A percentile compares a stretch with the other conserved stretches of the same genome.
These are phyloP conservation scores for Nymphaea colorata DNA, from an alignment of 164 flowering plant species.

Conservation along the genomic window DNA sequence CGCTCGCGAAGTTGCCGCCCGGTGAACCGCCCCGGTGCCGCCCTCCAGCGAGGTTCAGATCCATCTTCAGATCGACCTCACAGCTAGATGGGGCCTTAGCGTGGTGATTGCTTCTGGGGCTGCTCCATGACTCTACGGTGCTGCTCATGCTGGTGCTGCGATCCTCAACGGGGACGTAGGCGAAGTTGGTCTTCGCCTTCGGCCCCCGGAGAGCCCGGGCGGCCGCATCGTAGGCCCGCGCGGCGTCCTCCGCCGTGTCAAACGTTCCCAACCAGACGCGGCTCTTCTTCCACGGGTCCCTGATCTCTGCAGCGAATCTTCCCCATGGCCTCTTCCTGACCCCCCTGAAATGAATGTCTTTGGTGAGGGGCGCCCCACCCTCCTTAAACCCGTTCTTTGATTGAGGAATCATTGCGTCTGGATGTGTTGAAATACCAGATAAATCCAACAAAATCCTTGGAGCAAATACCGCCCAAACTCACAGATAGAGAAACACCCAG, in stretches of 20 bases:
- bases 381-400: not conserved
- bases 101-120: not conserved
- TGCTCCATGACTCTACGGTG: not conserved
- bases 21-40: too few species aligned
- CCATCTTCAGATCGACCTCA: not conserved
- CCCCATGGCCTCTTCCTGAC: constrained; percentile 96
- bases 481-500: not conserved
- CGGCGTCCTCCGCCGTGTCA: constrained; percentile 82
- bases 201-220: constrained; percentile 63
- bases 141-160: not conserved
- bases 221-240: constrained; percentile 74
- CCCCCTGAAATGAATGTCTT: constrained; percentile 65
- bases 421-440: not conserved
- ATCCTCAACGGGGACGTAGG: not conserved
- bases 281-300: constrained; percentile 84
- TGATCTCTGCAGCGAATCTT: constrained; percentile 77
- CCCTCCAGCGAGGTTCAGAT: not conserved
- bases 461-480: not conserved
- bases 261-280: constrained; percentile 85
- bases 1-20: too few species aligned
- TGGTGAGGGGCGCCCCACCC: not conserved
- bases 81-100: not conserved
- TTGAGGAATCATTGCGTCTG: not conserved
- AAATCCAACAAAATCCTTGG: not conserved
- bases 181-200: constrained; percentile 79